Percentiles rank a stretch among this genome's conserved stretches.
Evolutionary conservation across 495 filamentous ascomycete species (phyloP).

Genomic region (Alectoria sarmentosa): DNA sequence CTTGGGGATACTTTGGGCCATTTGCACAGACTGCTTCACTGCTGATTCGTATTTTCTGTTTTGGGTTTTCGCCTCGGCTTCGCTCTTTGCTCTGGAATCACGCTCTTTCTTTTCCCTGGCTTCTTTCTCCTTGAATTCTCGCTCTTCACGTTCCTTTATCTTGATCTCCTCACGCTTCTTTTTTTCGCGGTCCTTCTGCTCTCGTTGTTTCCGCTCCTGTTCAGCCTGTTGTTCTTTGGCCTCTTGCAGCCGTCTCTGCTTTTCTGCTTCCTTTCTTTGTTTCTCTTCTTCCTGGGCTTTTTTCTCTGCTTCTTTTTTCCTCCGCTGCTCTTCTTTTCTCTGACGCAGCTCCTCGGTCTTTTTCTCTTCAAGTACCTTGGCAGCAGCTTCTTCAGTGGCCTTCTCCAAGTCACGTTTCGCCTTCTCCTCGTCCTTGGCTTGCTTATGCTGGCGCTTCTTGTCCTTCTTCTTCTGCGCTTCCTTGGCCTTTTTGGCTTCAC

Average conservation of each 20-base stretch:
- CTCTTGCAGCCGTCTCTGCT: conserved; percentile 68
- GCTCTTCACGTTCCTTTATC: conserved; percentile 63
- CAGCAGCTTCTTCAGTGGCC: conserved; percentile 79
- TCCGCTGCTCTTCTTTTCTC: conserved; percentile 83
- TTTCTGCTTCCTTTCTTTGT: conserved; percentile 69
- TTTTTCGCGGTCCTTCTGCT: conserved; percentile 67
- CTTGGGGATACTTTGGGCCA: conserved; percentile 22
- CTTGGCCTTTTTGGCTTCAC: conserved; percentile 86
- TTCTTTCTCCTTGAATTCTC: conserved; percentile 61
- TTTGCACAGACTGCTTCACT: conserved; percentile 15
- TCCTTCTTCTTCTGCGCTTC: conserved; percentile 92
- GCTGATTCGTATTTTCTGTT: conserved; percentile 34
- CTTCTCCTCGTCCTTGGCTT: conserved; percentile 83
- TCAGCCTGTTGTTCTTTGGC: conserved; percentile 78
- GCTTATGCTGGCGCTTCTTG: conserved; percentile 75
- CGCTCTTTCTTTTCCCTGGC: conserved; percentile 52
- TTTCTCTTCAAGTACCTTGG: conserved; percentile 67
- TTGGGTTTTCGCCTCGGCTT: conserved; percentile 44
- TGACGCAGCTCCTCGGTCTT: conserved; percentile 70
- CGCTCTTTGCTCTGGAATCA: conserved; percentile 46
- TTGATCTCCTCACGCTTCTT: conserved; percentile 55
- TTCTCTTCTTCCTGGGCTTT: conserved; percentile 86
- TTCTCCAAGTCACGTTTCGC: conserved; percentile 80
- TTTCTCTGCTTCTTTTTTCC: conserved; percentile 87
- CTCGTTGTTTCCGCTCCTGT: conserved; percentile 61